phyloP scores from a whole-genome alignment of 139 green algal species.

The Coelastrella sp. region DNA sequence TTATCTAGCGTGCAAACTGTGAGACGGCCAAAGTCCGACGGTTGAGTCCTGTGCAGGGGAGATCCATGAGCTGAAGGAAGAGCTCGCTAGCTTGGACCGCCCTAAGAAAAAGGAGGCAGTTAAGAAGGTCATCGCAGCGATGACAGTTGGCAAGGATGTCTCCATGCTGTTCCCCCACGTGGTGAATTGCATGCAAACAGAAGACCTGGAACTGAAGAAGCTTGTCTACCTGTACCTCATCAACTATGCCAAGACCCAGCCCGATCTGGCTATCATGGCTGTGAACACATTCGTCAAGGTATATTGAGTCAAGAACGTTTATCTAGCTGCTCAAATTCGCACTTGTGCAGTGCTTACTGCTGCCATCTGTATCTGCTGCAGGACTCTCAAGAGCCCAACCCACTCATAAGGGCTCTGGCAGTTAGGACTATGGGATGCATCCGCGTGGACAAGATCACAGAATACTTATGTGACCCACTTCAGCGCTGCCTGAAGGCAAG shows the following conservation, averaged over 20 bases:
- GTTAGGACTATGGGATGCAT: constrained; percentile 99
- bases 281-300: constrained; percentile 99
- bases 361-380: constrained; percentile 51
- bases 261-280: constrained; percentile 98
- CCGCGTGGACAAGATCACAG: constrained; percentile 98
- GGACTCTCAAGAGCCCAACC: constrained; percentile 98
- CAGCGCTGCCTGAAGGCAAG: constrained; percentile 87
- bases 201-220: constrained; percentile 91
- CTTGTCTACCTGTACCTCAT: constrained; percentile 99
- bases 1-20: neutral
- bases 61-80: constrained; percentile 96
- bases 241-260: constrained; percentile 99
- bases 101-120: constrained; percentile 96
- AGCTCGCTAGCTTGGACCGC: constrained; percentile 90
- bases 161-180: constrained; percentile 95
- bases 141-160: constrained; percentile 99
- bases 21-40: neutral
- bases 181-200: constrained; percentile 98
- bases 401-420: constrained; percentile 95
- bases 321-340: neutral
- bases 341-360: neutral
- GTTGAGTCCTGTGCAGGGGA: constrained; percentile 77
- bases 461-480: constrained; percentile 99
- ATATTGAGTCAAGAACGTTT: too few species aligned
- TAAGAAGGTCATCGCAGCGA: constrained; percentile 97